Conservation (phyloP, 441 rosid species). For the Populus tomentosa region DNA sequence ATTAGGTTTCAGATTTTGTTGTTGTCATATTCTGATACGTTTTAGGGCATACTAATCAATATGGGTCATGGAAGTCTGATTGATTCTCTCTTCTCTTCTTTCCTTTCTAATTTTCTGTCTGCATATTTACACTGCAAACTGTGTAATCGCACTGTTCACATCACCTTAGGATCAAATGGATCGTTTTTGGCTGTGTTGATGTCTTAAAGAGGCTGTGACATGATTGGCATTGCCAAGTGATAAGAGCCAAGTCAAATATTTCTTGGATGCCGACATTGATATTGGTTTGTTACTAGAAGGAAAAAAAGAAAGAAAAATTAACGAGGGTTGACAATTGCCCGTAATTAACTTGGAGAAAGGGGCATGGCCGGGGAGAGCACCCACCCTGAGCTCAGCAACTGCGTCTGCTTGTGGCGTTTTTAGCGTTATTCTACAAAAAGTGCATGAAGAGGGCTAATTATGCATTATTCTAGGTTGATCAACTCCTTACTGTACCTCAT, state of each 20-base stretch:
- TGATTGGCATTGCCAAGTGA: not conserved
- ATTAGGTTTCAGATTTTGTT: not conserved
- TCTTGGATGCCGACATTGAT: conserved; percentile 16
- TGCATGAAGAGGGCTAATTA: conserved; percentile 13
- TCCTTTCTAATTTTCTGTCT: not conserved
- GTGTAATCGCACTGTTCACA: no score
- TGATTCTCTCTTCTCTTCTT: no score
- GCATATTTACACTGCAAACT: no score
- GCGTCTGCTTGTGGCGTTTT: conserved; percentile 17
- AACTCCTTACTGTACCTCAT: conserved; percentile 17
- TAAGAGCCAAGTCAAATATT: conserved; percentile 11
- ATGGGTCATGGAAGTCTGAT: no score
- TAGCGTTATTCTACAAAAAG: conserved; percentile 29
- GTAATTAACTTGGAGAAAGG: conserved; percentile 14
- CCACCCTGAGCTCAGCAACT: conserved; percentile 32
- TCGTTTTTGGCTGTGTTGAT: no score
- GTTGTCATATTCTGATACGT: not conserved
- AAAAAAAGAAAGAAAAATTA: not conserved
- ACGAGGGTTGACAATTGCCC: conserved; percentile 42
- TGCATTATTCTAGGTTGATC: conserved; percentile 8
- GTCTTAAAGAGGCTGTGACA: no score
- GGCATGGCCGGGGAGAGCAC: not conserved
- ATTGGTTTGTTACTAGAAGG: conserved; percentile 22
- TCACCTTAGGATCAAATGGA: no score
- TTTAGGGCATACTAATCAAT: not conserved